Evolutionary conservation across 2,329 filamentous ascomycete genomes (phyloP).

Genomic region (Fusarium incarnatum): DNA sequence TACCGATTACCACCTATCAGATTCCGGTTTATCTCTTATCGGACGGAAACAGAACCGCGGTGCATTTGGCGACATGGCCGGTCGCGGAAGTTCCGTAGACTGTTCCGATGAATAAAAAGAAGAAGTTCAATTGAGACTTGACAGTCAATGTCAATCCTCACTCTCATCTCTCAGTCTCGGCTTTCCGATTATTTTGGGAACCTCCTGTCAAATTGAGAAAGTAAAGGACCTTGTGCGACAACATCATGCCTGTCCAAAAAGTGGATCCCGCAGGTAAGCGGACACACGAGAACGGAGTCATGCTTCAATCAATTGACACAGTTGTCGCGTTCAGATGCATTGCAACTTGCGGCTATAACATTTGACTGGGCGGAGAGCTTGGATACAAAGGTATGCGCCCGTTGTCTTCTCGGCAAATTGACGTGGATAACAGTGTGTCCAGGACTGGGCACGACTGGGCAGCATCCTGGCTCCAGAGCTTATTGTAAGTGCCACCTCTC

Average conservation of each 20-base stretch:
- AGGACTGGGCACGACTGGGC: slow-evolving; percentile 7
- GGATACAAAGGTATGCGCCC: not conserved
- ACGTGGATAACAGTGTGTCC: accelerated
- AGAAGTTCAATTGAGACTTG: not conserved
- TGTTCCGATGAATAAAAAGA: not conserved
- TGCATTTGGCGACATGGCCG: not conserved
- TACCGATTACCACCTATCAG: too few species aligned
- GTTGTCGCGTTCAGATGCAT: not conserved
- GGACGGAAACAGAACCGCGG: not conserved
- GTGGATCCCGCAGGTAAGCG: slow-evolving; percentile 9
- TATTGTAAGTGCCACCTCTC: not conserved
- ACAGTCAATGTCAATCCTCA: not conserved
- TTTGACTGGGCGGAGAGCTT: slow-evolving; percentile 12
- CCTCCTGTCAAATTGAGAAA: accelerated
- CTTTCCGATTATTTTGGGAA: accelerated
- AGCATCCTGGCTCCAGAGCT: slow-evolving; percentile 1
- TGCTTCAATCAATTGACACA: not conserved
- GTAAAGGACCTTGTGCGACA: not conserved
- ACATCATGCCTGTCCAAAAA: not conserved
- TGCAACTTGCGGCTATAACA: not conserved
- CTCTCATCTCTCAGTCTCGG: not conserved
- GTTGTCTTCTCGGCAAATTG: accelerated
- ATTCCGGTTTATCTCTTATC: not conserved
- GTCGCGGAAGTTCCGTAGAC: not conserved
- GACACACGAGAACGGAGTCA: accelerated